Percentiles rank a stretch among this genome's conserved stretches.
These are phyloP conservation scores for Chimonanthus praecox DNA, from an alignment of 164 flowering plant genomes.

Conservation along the genomic window DNA sequence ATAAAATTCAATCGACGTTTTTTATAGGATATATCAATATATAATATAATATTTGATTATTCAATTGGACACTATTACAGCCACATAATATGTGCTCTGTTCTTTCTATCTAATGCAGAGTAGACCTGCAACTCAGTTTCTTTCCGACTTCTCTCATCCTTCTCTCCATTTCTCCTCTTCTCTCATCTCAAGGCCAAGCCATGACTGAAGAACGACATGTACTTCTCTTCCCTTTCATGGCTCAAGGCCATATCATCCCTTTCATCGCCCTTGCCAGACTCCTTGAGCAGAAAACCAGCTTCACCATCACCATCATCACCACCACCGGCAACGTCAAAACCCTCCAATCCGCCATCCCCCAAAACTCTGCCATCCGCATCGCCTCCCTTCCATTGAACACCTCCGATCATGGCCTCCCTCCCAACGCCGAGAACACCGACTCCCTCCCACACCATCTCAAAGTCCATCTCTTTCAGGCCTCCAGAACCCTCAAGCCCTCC, in stretches of 20 bases:
- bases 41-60: no score
- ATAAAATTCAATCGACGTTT: no score
- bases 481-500: constrained; percentile 11
- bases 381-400: constrained; percentile 13
- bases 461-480: background rate
- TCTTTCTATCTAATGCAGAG: no score
- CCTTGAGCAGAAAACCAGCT: background rate
- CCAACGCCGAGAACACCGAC: constrained; percentile 12
- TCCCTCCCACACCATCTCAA: constrained; percentile 1
- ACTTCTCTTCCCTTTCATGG: constrained; percentile 21
- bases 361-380: constrained; percentile 6
- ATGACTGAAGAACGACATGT: background rate
- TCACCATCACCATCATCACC: constrained; percentile 14
- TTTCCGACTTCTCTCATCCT: no score
- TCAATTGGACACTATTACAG: no score
- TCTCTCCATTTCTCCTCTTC: background rate
- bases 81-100: no score
- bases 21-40: no score
- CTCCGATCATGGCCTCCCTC: constrained; percentile 16
- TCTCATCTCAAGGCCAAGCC: background rate
- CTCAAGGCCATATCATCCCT: constrained; percentile 18
- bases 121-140: no score
- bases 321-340: constrained; percentile 13
- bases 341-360: constrained; percentile 8
- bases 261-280: constrained; percentile 15